A percentile compares a stretch with the other conserved stretches of the same genome.
These are phyloP conservation scores for Lepiota venenata DNA, from an alignment of 768 basidiomycete species.

Conservation along the genomic window DNA sequence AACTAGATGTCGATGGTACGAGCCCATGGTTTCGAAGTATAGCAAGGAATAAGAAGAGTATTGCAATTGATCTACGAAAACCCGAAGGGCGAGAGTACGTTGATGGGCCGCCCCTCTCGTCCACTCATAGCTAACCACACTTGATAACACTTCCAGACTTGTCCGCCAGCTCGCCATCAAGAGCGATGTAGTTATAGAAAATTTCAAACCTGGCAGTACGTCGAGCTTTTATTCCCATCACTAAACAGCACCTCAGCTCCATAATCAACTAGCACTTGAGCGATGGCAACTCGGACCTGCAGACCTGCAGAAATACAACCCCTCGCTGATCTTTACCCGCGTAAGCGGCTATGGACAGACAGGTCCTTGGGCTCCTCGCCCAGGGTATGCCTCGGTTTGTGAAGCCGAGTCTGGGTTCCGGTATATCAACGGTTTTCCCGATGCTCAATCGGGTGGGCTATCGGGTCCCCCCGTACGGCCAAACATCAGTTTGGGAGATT, in stretches of 20 bases:
- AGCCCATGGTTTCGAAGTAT: constrained; percentile 77
- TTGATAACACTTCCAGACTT: constrained; percentile 34
- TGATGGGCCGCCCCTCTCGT: background rate
- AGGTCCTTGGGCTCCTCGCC: constrained; percentile 67
- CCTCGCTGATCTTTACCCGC: constrained; percentile 87
- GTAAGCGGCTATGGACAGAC: constrained; percentile 77
- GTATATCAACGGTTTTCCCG: constrained; percentile 66
- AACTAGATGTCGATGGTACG: constrained; percentile 65
- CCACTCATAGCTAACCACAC: background rate
- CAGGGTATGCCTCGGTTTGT: constrained; percentile 73
- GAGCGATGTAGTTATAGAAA: constrained; percentile 67
- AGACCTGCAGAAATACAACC: constrained; percentile 67
- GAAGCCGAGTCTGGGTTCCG: constrained; percentile 76
- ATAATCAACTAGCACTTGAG: constrained; percentile 49
- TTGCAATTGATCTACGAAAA: constrained; percentile 59
- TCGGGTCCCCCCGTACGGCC: constrained; percentile 65
- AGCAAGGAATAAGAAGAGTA: constrained; percentile 71
- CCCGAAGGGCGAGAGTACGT: constrained; percentile 29
- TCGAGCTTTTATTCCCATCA: constrained; percentile 12
- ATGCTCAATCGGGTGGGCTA: constrained; percentile 47
- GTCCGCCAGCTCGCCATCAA: constrained; percentile 58
- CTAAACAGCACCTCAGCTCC: background rate
- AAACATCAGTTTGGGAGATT: constrained; percentile 72
- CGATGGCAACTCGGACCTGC: constrained; percentile 64
- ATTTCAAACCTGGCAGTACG: constrained; percentile 75